Base-by-base conservation (phyloP, 2,329 filamentous ascomycete species). In the Neofusicoccum umdonicola region DNA sequence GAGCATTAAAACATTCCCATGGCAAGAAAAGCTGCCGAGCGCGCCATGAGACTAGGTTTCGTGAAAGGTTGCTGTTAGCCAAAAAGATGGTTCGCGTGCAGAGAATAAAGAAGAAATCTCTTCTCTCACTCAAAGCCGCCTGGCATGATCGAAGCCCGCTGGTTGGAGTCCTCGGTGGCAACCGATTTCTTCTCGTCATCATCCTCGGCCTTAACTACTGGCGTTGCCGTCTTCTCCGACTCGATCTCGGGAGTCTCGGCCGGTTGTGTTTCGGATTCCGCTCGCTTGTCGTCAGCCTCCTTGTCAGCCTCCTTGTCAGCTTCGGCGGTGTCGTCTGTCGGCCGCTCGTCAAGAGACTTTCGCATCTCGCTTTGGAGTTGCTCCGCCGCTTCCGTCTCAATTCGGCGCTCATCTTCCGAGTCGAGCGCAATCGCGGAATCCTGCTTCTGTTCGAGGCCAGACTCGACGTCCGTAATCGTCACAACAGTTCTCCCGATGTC, bases 401-500 rank as follows among this genome's bases (percentile, higher is more conserved):
- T 72, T 27, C 71, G 70, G 67, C 74, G 71, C 67, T 77, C 75
- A 19, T 77, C 73, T 0, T 74, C 72, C 39, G 65, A 66, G 42
- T 66, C 70, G 42, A 71, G 65, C 8, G 27, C 45, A 69, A 67
- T 19, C 50, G 57, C 17, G 65, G 62, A 13, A 47, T 57, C 42
- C 35, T 65, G 63, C 56, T 65, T 65, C 31, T 64, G 62, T 52
- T 57, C 62, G 6, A 34, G 19, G 27, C 37, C 17, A 11, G 41
- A 27, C n/a, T 67, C 66, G 22, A 63, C 63, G 4, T 71, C 72
- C 11, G 48, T 65, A 50, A 48, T 45, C n/a, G 63, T 62, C 44
- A 78, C 71, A 47, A 78, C 64, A 0, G 74, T 77, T 37, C 76
- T 76, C 39, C 76, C 76, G 34, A 78, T 78, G 0, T 74, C 76